Conservation (phyloP, 2,329 filamentous ascomycete species). For the Zasmidium cellare region DNA sequence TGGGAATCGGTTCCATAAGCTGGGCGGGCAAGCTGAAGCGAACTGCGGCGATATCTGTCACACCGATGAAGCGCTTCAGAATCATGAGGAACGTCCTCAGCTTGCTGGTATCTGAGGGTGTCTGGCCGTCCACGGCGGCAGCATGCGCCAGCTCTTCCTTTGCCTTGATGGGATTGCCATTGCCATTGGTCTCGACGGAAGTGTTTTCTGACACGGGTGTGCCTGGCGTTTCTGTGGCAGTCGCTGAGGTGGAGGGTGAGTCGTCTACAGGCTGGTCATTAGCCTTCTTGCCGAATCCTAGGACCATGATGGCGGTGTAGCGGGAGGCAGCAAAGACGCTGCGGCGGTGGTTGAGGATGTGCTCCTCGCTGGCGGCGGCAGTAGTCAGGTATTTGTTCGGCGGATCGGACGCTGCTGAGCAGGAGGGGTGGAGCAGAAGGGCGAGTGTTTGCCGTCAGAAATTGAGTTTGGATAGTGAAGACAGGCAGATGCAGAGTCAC, state of each 20-base stretch:
- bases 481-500: background rate
- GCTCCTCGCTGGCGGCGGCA: background rate
- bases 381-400: background rate
- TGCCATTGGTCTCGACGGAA: slow-evolving; percentile 4
- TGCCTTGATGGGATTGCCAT: slow-evolving; percentile 5
- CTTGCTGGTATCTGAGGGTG: slow-evolving; percentile 79
- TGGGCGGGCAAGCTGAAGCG: slow-evolving; percentile 95
- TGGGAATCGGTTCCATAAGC: slow-evolving; percentile 91
- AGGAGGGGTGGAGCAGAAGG: background rate
- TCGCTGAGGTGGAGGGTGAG: slow-evolving; percentile 1
- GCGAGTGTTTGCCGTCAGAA: background rate
- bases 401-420: background rate
- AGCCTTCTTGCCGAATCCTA: slow-evolving; percentile 7
- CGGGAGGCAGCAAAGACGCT: background rate
- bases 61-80: slow-evolving; percentile 90
- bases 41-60: slow-evolving; percentile 90
- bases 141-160: slow-evolving; percentile 13
- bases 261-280: background rate
- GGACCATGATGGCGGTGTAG: slow-evolving; percentile 12
- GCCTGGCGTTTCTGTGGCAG: background rate
- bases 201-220: slow-evolving; percentile 1
- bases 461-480: background rate
- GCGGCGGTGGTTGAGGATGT: background rate
- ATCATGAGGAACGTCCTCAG: slow-evolving; percentile 86
- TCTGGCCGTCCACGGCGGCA: slow-evolving; percentile 39